These are phyloP conservation scores for Torulaspora globosa DNA, from an alignment of 1,139 yeast species.

Conservation along the genomic window DNA sequence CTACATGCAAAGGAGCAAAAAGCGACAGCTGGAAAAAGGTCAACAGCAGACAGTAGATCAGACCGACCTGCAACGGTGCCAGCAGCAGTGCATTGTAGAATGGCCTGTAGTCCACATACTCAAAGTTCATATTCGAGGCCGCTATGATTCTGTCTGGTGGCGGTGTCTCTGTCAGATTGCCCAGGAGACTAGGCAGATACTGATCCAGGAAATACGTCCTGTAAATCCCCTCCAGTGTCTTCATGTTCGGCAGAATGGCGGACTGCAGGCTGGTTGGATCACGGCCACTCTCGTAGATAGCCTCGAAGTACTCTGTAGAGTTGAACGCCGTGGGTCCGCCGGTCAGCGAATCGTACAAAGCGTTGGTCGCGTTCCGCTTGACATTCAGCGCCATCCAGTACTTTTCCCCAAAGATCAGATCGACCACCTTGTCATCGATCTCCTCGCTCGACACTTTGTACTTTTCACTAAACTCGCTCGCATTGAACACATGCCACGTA, in stretches of 20 bases:
- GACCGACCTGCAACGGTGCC: slow-evolving; percentile 72
- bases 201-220: slow-evolving; percentile 29
- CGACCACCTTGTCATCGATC: slow-evolving; percentile 39
- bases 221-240: slow-evolving; percentile 37
- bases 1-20: slow-evolving; percentile 51
- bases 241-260: slow-evolving; percentile 42
- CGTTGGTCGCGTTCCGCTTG: slow-evolving; percentile 43
- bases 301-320: slow-evolving; percentile 33
- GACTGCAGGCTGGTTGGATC: slow-evolving; percentile 46
- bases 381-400: slow-evolving; percentile 56
- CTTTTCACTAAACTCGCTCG: slow-evolving; percentile 19
- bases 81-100: slow-evolving; percentile 46
- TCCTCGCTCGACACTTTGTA: slow-evolving; percentile 40
- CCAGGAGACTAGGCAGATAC: slow-evolving; percentile 27
- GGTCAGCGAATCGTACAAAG: slow-evolving; percentile 40
- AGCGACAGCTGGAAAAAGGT: slow-evolving; percentile 60
- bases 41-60: slow-evolving; percentile 67
- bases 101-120: slow-evolving; percentile 49
- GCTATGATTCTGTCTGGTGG: slow-evolving; percentile 38
- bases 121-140: slow-evolving; percentile 34
- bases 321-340: slow-evolving; percentile 30
- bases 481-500: slow-evolving; percentile 33
- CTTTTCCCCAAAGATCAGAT: slow-evolving; percentile 45
- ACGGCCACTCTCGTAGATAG: slow-evolving; percentile 51
- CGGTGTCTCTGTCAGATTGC: slow-evolving; percentile 18